Evolutionary conservation across 441 rosid species (phyloP), one percentile per base, ranked within the genome.

Genomic region (Viola pubescens): DNA sequence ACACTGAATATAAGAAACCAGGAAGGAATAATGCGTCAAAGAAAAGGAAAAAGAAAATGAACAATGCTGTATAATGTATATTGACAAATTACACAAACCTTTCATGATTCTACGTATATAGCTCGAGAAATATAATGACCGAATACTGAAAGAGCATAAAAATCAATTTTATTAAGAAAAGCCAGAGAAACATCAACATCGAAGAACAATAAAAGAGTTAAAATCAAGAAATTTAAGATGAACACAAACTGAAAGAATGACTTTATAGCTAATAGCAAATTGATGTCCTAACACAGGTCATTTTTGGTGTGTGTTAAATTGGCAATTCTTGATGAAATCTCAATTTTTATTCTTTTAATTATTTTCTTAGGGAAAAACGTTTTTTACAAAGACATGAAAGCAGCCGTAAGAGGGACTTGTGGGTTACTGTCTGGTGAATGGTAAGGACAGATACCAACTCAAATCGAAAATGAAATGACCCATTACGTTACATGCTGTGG

Each of bases 381-480:
- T 67, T 58, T 4, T 14, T 63, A 57, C 26, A 64, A 39, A 54
- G 65, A 71, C 60, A 16, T 56, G 62, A 72, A 63, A 67, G 59
- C 63, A 37, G 75, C 56, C 45, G 6, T 9, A 41, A 58, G 44
- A 49, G 72, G 68, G 78, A 74, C 73, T 40, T 41, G 52, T 13
- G 62, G 75, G 77, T 61, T 48, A 63, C 63, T 42, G 66, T 82
- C 85, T 64, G 85, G 83, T 82, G 79, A 73, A 37, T 77, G 82
- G 73, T 59, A 76, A 77, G 57, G 91, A 84, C 88, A 61, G 68
- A 68, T 82, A 84, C 85, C 94, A 84, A 84, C 87, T 76, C 66
- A 55, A 64, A 52, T 59, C 2, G 79, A 81, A 68, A 79, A 72
- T 10, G 84, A 78, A 56, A 7, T 41, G 58, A 66, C 55, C 16